A percentile compares a stretch with the other conserved stretches of the same genome.
These are phyloP conservation scores for Nicotiana sylvestris DNA, from an alignment of 257 asterid genomes.

Conservation along the genomic window DNA sequence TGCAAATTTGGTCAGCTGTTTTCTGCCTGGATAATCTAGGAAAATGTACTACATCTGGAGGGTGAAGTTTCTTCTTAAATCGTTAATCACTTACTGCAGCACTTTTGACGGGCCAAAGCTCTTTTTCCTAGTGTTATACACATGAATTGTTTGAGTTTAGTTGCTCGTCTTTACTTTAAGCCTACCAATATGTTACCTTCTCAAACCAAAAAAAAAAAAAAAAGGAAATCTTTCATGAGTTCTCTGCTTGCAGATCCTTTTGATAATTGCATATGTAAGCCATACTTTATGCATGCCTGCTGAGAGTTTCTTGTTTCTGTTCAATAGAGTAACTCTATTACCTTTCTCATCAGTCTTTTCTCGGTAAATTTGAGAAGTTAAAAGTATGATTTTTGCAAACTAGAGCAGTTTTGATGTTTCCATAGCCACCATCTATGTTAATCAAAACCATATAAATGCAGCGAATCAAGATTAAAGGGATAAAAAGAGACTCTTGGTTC, in stretches of 20 bases:
- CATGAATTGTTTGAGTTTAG: neutral
- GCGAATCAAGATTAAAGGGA: constrained; percentile 72
- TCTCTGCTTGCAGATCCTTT: neutral
- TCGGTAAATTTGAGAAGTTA: neutral
- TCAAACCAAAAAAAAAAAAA: too few species aligned
- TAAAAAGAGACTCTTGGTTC: constrained; percentile 77
- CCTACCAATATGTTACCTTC: neutral
- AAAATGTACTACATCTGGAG: neutral
- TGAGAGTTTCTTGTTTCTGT: neutral
- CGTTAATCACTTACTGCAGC: neutral
- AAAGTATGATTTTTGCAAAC: neutral
- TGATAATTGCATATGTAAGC: neutral
- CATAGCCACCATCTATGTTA: neutral
- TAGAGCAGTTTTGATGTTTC: neutral
- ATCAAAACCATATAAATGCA: constrained; percentile 28
- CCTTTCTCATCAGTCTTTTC: neutral
- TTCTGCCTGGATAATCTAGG: neutral
- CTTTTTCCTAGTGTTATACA: neutral
- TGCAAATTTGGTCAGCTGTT: neutral
- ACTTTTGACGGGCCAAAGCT: neutral
- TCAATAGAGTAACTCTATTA: neutral
- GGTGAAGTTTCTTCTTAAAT: neutral
- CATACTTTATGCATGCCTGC: neutral
- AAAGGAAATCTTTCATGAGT: neutral
- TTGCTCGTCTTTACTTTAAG: neutral